Percentiles rank a stretch among this genome's conserved stretches.
These are phyloP conservation scores for Colletotrichum agaves DNA, from an alignment of 2,329 filamentous ascomycete genomes.

Conservation along the genomic window DNA sequence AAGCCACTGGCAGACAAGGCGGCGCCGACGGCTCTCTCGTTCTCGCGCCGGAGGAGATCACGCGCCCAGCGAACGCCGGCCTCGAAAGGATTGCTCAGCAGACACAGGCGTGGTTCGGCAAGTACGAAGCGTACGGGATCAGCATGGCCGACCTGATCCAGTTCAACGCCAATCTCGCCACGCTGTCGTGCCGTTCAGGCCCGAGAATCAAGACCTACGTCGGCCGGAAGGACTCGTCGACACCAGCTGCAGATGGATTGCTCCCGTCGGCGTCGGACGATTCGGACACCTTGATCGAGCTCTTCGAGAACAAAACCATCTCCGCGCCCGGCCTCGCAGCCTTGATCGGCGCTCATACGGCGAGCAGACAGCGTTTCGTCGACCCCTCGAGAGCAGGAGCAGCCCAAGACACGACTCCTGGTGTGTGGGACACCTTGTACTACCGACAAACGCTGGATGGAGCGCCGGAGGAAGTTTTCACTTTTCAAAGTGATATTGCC, in stretches of 20 bases:
- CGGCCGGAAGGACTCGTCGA: constrained; percentile 58
- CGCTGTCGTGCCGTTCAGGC: constrained; percentile 55
- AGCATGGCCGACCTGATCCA: constrained; percentile 65
- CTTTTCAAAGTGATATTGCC: constrained; percentile 54
- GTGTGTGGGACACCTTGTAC: constrained; percentile 63
- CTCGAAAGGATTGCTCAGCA: constrained; percentile 55
- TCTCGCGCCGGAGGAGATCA: constrained; percentile 50
- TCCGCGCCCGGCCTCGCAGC: constrained; percentile 60
- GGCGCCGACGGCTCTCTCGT: constrained; percentile 59
- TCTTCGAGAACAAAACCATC: constrained; percentile 65
- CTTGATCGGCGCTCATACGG: constrained; percentile 64
- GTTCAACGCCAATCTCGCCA: constrained; percentile 60
- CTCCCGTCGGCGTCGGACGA: constrained; percentile 55
- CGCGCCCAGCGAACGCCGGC: constrained; percentile 56
- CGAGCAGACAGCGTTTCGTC: constrained; percentile 59
- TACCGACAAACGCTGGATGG: constrained; percentile 52
- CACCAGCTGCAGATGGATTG: constrained; percentile 51
- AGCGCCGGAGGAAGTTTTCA: constrained; percentile 50
- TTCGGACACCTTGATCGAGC: constrained; percentile 57
- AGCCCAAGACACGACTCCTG: constrained; percentile 58
- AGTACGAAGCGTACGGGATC: constrained; percentile 51
- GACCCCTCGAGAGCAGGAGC: constrained; percentile 53
- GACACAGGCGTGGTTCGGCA: constrained; percentile 51
- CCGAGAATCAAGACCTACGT: constrained; percentile 62
- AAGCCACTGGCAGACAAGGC: constrained; percentile 46